Percentiles rank a stretch among this genome's conserved stretches.
Evolutionary conservation across 306 rosid genomes (phyloP).

Genomic region (Pterocarpus santalinus): DNA sequence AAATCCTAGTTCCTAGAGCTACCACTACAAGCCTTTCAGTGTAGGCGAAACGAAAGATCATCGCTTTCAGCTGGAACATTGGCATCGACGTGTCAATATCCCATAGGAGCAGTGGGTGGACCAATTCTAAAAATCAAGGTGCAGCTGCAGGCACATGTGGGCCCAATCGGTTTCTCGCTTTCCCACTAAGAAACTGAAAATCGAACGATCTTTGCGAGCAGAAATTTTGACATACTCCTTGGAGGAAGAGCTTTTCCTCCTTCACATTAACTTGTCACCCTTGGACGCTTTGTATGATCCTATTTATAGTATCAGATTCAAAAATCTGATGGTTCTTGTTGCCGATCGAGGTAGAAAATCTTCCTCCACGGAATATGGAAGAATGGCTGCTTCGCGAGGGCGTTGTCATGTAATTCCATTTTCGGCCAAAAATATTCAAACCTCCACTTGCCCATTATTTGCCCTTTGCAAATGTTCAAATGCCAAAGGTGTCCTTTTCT

Average conservation of each 20-base stretch:
- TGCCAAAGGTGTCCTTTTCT: constrained; percentile 44
- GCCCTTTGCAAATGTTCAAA: constrained; percentile 11
- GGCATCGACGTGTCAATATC: neutral
- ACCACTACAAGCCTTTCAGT: neutral
- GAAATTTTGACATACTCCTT: too few relatives aligned
- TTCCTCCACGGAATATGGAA: too few relatives aligned
- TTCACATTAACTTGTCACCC: too few relatives aligned
- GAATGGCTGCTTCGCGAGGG: neutral
- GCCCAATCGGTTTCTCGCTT: constrained; percentile 46
- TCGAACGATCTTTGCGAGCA: neutral
- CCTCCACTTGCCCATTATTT: neutral
- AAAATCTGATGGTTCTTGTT: too few relatives aligned
- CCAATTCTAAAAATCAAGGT: constrained; percentile 3
- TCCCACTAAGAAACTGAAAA: constrained; percentile 34
- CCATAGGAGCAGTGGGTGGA: neutral
- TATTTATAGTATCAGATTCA: too few relatives aligned
- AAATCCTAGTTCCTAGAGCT: neutral
- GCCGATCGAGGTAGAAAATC: too few relatives aligned
- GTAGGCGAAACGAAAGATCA: neutral
- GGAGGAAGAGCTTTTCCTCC: too few relatives aligned
- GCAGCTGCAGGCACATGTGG: constrained; percentile 41
- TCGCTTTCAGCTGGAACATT: neutral
- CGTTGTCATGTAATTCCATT: neutral
- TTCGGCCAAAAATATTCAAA: neutral
- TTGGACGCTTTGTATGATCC: too few relatives aligned